A percentile compares a stretch with the other conserved stretches of the same genome.
phyloP scores from a whole-genome alignment of 257 asterid genomes.

The Apocynum venetum region DNA sequence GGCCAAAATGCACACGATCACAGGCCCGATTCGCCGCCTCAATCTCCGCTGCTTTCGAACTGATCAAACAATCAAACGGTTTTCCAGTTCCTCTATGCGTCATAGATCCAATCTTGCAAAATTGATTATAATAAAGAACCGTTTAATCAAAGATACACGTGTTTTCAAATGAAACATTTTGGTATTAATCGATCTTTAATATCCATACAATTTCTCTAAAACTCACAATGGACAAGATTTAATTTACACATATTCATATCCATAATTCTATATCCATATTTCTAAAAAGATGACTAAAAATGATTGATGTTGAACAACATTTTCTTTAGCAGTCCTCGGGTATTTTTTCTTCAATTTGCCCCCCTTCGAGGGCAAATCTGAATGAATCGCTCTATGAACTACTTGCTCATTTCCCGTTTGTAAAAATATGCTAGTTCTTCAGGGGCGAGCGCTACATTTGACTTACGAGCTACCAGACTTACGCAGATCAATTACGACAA shows the following conservation, averaged over 20 bases:
- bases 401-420: too few relatives aligned
- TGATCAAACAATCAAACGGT: too few relatives aligned
- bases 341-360: neutral
- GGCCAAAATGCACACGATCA: too few relatives aligned
- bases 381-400: neutral
- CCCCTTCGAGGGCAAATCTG: neutral
- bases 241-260: neutral
- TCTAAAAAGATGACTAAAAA: neutral
- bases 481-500: constrained; percentile 78
- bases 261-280: neutral
- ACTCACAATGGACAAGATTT: neutral
- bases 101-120: too few relatives aligned
- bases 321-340: too few relatives aligned
- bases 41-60: too few relatives aligned
- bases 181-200: neutral
- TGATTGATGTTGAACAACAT: neutral
- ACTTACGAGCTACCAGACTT: neutral
- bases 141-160: neutral
- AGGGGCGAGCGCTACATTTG: neutral
- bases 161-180: neutral
- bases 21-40: too few relatives aligned
- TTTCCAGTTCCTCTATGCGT: too few relatives aligned
- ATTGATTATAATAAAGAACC: too few relatives aligned
- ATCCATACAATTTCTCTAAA: neutral
- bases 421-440: neutral